Percentiles rank a stretch among this genome's conserved stretches.
Conservation (phyloP, 371 early-diverging fungal genomes). For the Phascolomyces articulosus region DNA sequence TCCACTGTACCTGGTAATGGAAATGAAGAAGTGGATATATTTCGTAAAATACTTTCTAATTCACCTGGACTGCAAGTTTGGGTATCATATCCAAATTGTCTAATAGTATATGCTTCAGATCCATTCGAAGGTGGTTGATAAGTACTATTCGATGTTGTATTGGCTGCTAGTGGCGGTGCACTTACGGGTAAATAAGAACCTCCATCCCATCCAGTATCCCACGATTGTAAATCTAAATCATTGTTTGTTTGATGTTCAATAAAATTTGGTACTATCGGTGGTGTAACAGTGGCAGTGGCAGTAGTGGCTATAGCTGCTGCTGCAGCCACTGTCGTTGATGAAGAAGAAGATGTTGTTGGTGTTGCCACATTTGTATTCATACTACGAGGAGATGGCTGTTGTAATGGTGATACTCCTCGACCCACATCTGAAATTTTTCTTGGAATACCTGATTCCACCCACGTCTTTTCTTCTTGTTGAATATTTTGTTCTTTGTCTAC, state of each 20-base stretch:
- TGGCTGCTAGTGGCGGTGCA: not conserved
- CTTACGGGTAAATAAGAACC: not conserved
- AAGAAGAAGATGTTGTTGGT: not conserved
- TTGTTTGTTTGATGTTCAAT: too few species aligned
- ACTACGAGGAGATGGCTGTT: not conserved
- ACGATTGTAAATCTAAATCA: not conserved
- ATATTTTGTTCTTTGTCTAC: not conserved
- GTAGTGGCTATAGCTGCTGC: not conserved
- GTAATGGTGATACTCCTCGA: slow-evolving; percentile 11
- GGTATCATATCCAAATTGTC: slow-evolving; percentile 49
- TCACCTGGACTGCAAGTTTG: slow-evolving; percentile 24
- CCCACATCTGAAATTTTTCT: slow-evolving; percentile 20
- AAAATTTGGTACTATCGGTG: too few species aligned
- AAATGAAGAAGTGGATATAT: slow-evolving; percentile 3
- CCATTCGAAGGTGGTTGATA: slow-evolving; percentile 3
- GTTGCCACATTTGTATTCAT: not conserved
- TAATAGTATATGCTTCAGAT: slow-evolving; percentile 44
- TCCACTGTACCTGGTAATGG: not conserved
- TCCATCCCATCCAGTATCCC: not conserved
- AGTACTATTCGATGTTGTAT: not conserved
- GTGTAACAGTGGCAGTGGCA: too few species aligned
- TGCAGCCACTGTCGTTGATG: not conserved
- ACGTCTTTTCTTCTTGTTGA: not conserved
- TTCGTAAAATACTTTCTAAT: slow-evolving; percentile 8
- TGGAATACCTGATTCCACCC: not conserved